Evolutionary conservation across 2,329 filamentous ascomycete species (phyloP), one percentile per base, ranked within the genome.

Genomic region (Alternaria arbusti): DNA sequence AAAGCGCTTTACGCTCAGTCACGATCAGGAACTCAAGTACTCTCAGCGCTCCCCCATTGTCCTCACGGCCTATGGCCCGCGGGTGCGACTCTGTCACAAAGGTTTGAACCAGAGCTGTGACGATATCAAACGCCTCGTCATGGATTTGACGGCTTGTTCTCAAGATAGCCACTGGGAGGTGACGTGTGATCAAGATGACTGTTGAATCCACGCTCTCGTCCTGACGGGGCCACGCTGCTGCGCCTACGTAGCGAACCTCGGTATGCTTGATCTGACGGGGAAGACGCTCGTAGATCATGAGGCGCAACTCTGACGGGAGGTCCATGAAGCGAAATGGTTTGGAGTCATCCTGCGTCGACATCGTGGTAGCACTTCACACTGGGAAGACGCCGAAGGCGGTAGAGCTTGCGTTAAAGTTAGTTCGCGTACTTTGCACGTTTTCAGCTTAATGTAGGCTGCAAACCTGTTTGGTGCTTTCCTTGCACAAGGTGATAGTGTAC

Each of bases 221-320:
- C n/a, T n/a, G n/a, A n/a, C n/a, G n/a, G n/a, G n/a, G n/a, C n/a
- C n/a, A n/a, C n/a, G n/a, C n/a, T n/a, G n/a, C n/a, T n/a, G n/a
- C n/a, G n/a, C n/a, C n/a, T n/a, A n/a, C n/a, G n/a, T n/a, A n/a
- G n/a, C 17, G 49, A 32, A 36, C 0, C 8, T 51, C 8, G 3
- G 28, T 36, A 13, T 51, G 49, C 49, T 51, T 51, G 26, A 51
- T 36, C 20, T 36, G 28, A n/a, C 28, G 49, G 8, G 49, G 17
- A 0, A 51, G 17, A 6, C 13, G 49, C 28, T 51, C 23, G 17
- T 51, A 51, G 8, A 51, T 2, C 17, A 36, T 51, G 5, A 36
- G 28, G 49, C 17, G 49, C 7, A 51, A 22, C 20, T 51, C 47
- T 4, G 11, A 0, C 1, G 47, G 47, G 1, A 51, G 47, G 26